Percentiles rank a stretch among this genome's conserved stretches.
phyloP scores from a whole-genome alignment of 2,329 filamentous ascomycete genomes.

The Penicillium griseofulvum region DNA sequence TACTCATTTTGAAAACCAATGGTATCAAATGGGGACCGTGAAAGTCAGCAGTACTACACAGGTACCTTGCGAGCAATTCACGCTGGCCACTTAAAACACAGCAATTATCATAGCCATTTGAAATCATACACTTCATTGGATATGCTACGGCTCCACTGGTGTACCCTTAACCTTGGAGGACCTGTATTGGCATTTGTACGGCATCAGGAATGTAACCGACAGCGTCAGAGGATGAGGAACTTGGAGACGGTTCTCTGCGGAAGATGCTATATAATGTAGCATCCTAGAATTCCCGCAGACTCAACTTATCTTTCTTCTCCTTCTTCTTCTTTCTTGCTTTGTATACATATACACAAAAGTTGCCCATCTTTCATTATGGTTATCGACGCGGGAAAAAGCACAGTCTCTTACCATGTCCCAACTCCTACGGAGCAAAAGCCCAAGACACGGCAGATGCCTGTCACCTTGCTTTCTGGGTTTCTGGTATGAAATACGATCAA shows the following conservation, averaged over 20 bases:
- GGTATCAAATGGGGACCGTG: conserved; percentile 23
- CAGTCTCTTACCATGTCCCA: conserved; percentile 13
- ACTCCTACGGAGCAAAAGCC: conserved; percentile 24
- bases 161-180: conserved; percentile 11
- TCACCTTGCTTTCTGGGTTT: conserved; percentile 62
- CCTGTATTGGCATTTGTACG: conserved; percentile 11
- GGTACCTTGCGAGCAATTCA: conserved; percentile 21
- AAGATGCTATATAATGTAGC: conserved; percentile 7
- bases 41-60: conserved; percentile 12
- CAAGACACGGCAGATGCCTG: conserved; percentile 45
- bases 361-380: conserved; percentile 15
- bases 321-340: conserved; percentile 1
- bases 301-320: background rate
- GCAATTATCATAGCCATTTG: conserved; percentile 18
- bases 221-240: conserved; percentile 19
- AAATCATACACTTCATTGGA: conserved; percentile 9
- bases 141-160: background rate
- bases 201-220: conserved; percentile 5
- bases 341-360: background rate
- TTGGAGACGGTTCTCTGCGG: conserved; percentile 17
- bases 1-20: conserved; percentile 5
- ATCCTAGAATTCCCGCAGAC: background rate
- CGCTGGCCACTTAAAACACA: conserved; percentile 14
- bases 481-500: conserved; percentile 38
- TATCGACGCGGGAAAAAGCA: conserved; percentile 21